Conservation (phyloP, 1,284 basidiomycete species). For the Sporisorium exsertum region DNA sequence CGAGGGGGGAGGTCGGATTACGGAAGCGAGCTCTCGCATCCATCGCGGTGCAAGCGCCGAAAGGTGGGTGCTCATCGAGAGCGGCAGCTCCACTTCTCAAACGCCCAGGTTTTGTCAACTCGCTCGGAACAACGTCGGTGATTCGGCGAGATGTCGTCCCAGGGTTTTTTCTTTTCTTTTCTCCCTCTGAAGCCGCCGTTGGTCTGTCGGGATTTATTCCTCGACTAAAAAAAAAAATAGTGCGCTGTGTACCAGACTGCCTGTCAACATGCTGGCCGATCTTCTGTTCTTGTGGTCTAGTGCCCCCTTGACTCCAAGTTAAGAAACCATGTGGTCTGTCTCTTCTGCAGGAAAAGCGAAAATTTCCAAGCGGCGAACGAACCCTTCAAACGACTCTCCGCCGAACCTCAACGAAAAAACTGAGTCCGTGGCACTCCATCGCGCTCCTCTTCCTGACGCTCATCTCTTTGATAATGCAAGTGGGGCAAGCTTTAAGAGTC, state of each 20-base stretch:
- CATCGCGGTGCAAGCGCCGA: background rate
- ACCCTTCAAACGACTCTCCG: background rate
- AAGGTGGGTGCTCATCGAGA: background rate
- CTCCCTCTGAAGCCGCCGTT: background rate
- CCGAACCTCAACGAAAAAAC: background rate
- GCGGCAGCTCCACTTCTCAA: background rate
- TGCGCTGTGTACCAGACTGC: too few species aligned
- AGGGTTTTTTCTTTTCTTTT: background rate
- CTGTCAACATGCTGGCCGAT: too few species aligned
- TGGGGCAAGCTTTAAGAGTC: background rate
- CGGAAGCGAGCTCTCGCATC: background rate
- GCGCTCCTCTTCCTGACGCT: too few species aligned
- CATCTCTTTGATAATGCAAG: background rate
- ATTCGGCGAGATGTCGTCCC: too few species aligned
- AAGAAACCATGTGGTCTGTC: too few species aligned
- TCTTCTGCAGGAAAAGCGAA: background rate
- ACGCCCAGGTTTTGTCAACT: conserved; percentile 3
- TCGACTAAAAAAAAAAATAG: too few species aligned
- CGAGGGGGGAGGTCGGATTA: background rate
- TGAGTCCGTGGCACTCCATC: too few species aligned
- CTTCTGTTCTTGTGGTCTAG: too few species aligned
- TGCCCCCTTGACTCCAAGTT: too few species aligned
- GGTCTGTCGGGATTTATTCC: too few species aligned
- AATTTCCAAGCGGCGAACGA: background rate
- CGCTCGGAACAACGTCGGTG: conserved; percentile 16